Evolutionary conservation across 2,329 filamentous ascomycete species (phyloP), one percentile per base, ranked within the genome.

Genomic region (Colletotrichum lentis): DNA sequence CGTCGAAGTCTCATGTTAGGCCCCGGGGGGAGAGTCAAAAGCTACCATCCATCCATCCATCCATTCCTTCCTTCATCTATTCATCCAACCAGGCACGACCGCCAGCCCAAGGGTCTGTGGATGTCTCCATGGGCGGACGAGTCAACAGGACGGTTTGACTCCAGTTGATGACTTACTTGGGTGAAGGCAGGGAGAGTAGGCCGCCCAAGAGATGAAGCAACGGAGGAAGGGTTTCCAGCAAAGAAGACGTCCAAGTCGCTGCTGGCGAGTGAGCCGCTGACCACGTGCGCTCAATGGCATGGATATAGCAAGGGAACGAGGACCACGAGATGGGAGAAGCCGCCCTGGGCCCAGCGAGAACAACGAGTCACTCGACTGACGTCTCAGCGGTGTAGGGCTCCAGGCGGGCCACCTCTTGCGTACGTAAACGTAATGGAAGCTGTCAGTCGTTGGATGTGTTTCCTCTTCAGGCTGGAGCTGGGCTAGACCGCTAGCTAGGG

Each of bases 91-190:
- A 12, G 27, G 43, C 43, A 31, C 18, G 16, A 5, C 11, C 55
- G n/a, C 24, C 16, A 24, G 5, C 35, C 11, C 4, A 22, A 10
- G 12, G 24, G 1, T 22, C n/a, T 18, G 41, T 3, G 55, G 24
- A 20, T 10, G 41, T 22, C 0, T n/a, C n/a, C 8, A 41, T 46
- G 20, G n/a, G 10, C n/a, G n/a, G 39, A 18, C 49, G 39, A 55
- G 57, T 35, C 57, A 54, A 41, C n/a, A 27, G 6, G 39, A 18
- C 24, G 20, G 6, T 14, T 24, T 37, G 12, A n/a, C 41, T 43
- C 56, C 56, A 53, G 62, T 27, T 47, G 47, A 64, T 10, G 56
- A 39, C 62, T 65, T 22, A 59, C 50, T 61, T 27, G 41, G 5
- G 22, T 53, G 41, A 41, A 61, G 3, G 56, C 20, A 43, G 49